A percentile compares a stretch with the other conserved stretches of the same genome.
phyloP scores from a whole-genome alignment of 371 early-diverging fungal species.

The Mycotypha africana region DNA sequence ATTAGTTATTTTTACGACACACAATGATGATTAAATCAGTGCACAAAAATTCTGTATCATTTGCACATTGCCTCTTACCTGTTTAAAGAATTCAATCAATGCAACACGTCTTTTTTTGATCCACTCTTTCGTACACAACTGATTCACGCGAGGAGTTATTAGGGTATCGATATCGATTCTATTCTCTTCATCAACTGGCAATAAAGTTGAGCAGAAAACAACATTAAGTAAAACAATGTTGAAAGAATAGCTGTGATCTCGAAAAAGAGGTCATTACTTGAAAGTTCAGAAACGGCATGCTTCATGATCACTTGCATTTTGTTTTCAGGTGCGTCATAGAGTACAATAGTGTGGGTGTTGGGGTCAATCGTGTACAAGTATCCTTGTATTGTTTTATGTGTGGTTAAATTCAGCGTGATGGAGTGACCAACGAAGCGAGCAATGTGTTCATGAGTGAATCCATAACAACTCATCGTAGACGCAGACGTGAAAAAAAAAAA shows the following conservation, averaged over 20 bases:
- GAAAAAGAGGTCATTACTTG: constrained; percentile 2
- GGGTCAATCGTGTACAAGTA: constrained; percentile 37
- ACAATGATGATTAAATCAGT: too few relatives aligned
- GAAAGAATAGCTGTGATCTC: neutral
- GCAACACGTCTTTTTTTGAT: constrained; percentile 3
- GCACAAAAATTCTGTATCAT: too few relatives aligned
- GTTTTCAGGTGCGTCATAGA: constrained; percentile 9
- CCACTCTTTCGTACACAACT: constrained; percentile 2
- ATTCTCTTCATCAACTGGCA: constrained; percentile 6
- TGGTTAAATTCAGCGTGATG: constrained; percentile 1
- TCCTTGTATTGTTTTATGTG: constrained; percentile 8
- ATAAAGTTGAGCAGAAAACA: neutral
- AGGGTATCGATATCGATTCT: constrained; percentile 2
- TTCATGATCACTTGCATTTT: constrained; percentile 13
- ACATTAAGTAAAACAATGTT: constrained; percentile 1
- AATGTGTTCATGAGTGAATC: neutral
- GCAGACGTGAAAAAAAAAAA: neutral
- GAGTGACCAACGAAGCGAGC: constrained; percentile 4
- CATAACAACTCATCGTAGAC: neutral
- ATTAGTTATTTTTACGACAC: too few relatives aligned
- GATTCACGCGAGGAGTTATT: neutral
- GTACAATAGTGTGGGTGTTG: constrained; percentile 12
- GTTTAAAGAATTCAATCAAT: constrained; percentile 6
- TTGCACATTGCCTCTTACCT: constrained; percentile 7
- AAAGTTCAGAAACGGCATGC: constrained; percentile 8